Evolutionary conservation across 2,329 filamentous ascomycete species (phyloP).

Genomic region (Sclerotinia spermophila): DNA sequence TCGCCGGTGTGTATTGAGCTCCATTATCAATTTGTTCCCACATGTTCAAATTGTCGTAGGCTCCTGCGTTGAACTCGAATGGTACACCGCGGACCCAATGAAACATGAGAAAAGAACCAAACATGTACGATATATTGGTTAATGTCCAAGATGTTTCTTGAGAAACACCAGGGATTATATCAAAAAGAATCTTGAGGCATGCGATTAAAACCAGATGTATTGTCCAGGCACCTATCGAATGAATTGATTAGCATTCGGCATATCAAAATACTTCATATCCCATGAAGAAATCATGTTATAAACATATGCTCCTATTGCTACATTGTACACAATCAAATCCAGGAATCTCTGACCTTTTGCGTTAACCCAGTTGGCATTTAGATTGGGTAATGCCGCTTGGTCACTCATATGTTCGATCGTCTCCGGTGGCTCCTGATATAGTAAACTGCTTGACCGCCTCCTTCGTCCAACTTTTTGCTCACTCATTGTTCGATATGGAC

Average conservation of each 20-base stretch:
- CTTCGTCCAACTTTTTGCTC: constrained; percentile 68
- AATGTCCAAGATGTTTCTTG: constrained; percentile 99
- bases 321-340: background rate
- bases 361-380: constrained; percentile 99
- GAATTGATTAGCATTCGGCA: constrained; percentile 16
- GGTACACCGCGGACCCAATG: constrained; percentile 97
- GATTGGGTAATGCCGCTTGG: constrained; percentile 87
- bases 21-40: constrained; percentile 99
- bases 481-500: constrained; percentile 49
- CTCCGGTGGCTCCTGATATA: constrained; percentile 96
- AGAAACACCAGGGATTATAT: constrained; percentile 91
- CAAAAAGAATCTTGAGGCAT: constrained; percentile 91
- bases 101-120: constrained; percentile 98
- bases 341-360: constrained; percentile 73
- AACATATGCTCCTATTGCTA: background rate
- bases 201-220: constrained; percentile 94
- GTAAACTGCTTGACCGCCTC: constrained; percentile 93
- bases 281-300: background rate
- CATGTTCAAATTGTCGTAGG: constrained; percentile 99
- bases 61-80: constrained; percentile 97
- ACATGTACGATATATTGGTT: constrained; percentile 99
- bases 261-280: constrained; percentile 7
- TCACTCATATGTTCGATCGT: constrained; percentile 97
- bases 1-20: constrained; percentile 96
- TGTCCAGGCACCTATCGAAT: constrained; percentile 79